A percentile compares a stretch with the other conserved stretches of the same genome.
Evolutionary conservation across 2,329 filamentous ascomycete genomes (phyloP).

Genomic region (Hypoxylon sp.): DNA sequence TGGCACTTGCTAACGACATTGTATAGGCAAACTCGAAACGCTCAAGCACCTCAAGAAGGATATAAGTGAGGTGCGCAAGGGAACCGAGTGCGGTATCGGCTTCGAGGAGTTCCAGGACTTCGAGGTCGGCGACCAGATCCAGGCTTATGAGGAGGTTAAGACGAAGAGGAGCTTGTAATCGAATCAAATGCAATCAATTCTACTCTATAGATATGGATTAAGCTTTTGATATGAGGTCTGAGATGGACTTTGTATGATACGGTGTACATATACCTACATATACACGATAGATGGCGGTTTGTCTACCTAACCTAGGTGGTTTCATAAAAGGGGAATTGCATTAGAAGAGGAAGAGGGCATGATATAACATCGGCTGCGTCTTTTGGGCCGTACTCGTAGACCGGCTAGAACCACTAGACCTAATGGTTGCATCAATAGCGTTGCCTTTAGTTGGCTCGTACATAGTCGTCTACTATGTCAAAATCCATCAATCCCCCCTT

Average conservation of each 20-base stretch:
- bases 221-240: neutral
- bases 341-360: neutral
- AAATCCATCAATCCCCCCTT: slow-evolving; percentile 20
- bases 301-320: neutral
- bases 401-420: neutral
- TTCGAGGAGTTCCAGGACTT: slow-evolving; percentile 86
- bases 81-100: slow-evolving; percentile 90
- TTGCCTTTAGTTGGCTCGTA: slow-evolving; percentile 10
- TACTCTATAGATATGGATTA: neutral
- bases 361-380: neutral
- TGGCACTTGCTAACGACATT: neutral
- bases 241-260: neutral
- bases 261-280: neutral
- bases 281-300: neutral
- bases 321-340: neutral
- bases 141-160: slow-evolving; percentile 83
- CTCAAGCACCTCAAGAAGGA: slow-evolving; percentile 96
- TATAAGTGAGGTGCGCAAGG: slow-evolving; percentile 88
- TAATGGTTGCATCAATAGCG: neutral
- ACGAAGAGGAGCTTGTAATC: slow-evolving; percentile 74
- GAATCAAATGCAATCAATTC: neutral
- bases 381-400: neutral
- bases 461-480: neutral
- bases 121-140: slow-evolving; percentile 84
- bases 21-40: slow-evolving; percentile 78